Evolutionary conservation across 495 filamentous ascomycete genomes (phyloP).

Genomic region (Penicillium cinerascens): DNA sequence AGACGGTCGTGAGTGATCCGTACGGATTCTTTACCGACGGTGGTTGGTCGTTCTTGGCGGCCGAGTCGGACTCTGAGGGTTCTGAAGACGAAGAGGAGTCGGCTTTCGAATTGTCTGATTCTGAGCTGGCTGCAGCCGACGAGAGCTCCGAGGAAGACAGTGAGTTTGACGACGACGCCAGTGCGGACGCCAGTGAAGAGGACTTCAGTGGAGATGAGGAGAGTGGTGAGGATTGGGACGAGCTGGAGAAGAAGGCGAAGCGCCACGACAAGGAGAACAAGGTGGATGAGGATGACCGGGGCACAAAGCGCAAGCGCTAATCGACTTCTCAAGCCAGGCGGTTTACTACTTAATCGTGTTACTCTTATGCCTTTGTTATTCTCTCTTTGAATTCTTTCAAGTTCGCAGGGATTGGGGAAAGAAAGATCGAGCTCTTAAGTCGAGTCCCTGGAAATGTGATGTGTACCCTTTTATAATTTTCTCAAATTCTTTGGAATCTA

Average conservation of each 20-base stretch:
- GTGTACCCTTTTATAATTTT: neutral
- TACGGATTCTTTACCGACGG: constrained; percentile 94
- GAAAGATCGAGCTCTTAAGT: neutral
- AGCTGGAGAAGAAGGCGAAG: constrained; percentile 85
- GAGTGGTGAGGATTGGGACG: constrained; percentile 89
- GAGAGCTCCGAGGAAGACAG: constrained; percentile 84
- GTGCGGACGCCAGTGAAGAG: constrained; percentile 67
- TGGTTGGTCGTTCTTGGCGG: constrained; percentile 89
- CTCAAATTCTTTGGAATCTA: neutral
- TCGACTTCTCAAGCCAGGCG: neutral
- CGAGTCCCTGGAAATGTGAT: neutral
- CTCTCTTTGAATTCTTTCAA: neutral
- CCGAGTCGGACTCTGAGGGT: constrained; percentile 82
- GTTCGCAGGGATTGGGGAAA: neutral
- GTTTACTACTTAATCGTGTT: neutral
- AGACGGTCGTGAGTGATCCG: constrained; percentile 90
- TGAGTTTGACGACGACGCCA: constrained; percentile 90
- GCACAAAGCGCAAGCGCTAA: constrained; percentile 56
- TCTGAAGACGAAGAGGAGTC: constrained; percentile 83
- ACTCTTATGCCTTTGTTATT: neutral
- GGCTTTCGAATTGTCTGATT: constrained; percentile 84
- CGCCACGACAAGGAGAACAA: constrained; percentile 76
- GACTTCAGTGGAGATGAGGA: constrained; percentile 75
- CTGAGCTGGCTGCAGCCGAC: constrained; percentile 72
- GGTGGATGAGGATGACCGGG: constrained; percentile 65